Percentiles rank a stretch among this genome's conserved stretches.
Evolutionary conservation across 108 stramenopile species (phyloP).

Genomic region (Cyclotella distinguenda): DNA sequence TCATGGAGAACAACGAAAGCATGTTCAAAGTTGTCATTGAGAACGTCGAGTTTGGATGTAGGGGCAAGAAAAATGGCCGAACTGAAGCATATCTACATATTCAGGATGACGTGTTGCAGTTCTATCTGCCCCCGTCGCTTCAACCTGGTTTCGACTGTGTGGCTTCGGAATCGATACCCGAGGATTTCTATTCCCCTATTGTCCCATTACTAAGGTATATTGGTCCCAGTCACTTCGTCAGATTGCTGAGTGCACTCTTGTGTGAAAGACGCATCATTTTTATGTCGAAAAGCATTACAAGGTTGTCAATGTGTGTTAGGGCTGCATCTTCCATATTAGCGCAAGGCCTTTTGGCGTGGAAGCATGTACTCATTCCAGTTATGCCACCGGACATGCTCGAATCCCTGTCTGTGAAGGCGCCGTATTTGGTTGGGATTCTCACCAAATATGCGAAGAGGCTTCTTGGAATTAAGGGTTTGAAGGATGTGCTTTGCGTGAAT

Average conservation of each 20-base stretch:
- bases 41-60: slow-evolving; percentile 33
- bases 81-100: slow-evolving; percentile 8
- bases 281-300: slow-evolving; percentile 64
- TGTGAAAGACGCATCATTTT: slow-evolving; percentile 78
- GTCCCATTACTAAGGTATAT: slow-evolving; percentile 74
- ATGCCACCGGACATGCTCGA: slow-evolving; percentile 75
- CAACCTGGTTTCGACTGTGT: slow-evolving; percentile 48
- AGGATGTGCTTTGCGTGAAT: slow-evolving; percentile 80
- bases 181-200: slow-evolving; percentile 59
- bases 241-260: slow-evolving; percentile 71
- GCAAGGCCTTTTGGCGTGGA: slow-evolving; percentile 79
- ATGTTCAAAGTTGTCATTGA: slow-evolving; percentile 29
- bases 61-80: slow-evolving; percentile 1
- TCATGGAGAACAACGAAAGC: slow-evolving; percentile 44
- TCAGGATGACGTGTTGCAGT: slow-evolving; percentile 30
- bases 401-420: slow-evolving; percentile 56
- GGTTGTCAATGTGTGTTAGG: slow-evolving; percentile 67
- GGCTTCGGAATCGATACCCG: slow-evolving; percentile 16
- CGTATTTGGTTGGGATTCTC: slow-evolving; percentile 77
- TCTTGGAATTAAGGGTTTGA: slow-evolving; percentile 51
- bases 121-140: slow-evolving; percentile 30
- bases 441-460: slow-evolving; percentile 37
- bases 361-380: slow-evolving; percentile 80
- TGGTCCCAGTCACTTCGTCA: slow-evolving; percentile 63
- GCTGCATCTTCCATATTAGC: slow-evolving; percentile 68